Base-by-base conservation (phyloP, 2,329 filamentous ascomycete species). In the Cladophialophora chaetospira region DNA sequence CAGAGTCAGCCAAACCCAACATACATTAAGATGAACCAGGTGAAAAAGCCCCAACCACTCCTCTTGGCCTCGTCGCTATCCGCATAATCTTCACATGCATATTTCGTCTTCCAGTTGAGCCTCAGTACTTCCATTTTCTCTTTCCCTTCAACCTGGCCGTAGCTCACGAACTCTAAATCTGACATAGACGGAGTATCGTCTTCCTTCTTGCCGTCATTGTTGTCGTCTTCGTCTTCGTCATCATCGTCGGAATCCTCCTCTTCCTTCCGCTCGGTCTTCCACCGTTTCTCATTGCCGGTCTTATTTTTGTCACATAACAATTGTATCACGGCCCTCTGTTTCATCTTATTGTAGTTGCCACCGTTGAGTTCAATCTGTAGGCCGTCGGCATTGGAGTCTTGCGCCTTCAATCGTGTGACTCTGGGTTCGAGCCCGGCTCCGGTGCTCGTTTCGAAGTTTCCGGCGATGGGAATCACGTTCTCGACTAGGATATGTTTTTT, bases 11-110 rank as follows among this genome's bases (percentile, higher is more conserved):
- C 89, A 17, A 3, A 17, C 1, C 21, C 4, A 9, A 42, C 48
- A 80, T 76, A 96, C 91, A 97, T 85, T 65, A 99, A 86, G 65
- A 97, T 84, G 68, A 97, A 83, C 94, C 94, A 99, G 15, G 93
- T 97, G 69, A 97, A 97, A 79, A 97, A 94, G 1, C 94, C 94
- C 94, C 93, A 97, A 69, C 72, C 73, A 51, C 79, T 77, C 55
- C 77, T 76, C 56, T 75, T 71, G 38, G 50, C 54, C 17, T 72
- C 73, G 38, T 78, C 76, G 8, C 75, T 76, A 13, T 78, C 74
- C 45, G 76, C 74, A 65, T 76, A 76, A 31, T 77, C 75, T 69
- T 91, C 86, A 71, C 94, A 97, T 0, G 90, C 93, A 69, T 91
- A 86, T 72, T 93, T 91, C 11, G 93, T 97, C 69, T 82, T 78